Evolutionary conservation across 2,329 filamentous ascomycete genomes (phyloP).

Genomic region (Apiospora phragmitis): DNA sequence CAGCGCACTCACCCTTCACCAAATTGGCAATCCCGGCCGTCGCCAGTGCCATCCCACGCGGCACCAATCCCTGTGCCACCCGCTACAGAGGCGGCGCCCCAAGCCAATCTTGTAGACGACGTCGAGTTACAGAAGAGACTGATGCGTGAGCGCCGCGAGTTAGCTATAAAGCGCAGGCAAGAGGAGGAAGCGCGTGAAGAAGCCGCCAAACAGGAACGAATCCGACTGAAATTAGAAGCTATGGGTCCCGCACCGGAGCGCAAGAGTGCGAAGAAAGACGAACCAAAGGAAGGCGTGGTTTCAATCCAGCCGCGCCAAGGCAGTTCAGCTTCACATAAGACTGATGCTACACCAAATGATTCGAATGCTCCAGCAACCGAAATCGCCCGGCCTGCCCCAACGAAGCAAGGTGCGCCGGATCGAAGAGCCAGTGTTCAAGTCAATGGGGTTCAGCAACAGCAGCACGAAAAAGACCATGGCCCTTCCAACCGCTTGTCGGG

Average conservation of each 20-base stretch:
- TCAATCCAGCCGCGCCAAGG: slow-evolving; percentile 18
- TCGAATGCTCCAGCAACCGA: not conserved
- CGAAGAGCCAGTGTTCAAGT: slow-evolving; percentile 19
- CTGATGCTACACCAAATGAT: not conserved
- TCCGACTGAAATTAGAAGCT: slow-evolving; percentile 70
- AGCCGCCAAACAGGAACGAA: slow-evolving; percentile 68
- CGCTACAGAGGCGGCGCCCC: slow-evolving; percentile 28
- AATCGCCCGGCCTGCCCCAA: not conserved
- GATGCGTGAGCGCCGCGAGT: slow-evolving; percentile 71
- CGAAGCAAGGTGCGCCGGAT: not conserved
- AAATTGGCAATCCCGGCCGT: slow-evolving; percentile 44
- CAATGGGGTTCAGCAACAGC: slow-evolving; percentile 37
- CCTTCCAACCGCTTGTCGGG: not conserved
- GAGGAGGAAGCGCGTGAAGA: slow-evolving; percentile 73
- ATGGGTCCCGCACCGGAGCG: slow-evolving; percentile 66
- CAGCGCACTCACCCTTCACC: slow-evolving; percentile 22
- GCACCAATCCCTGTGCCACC: slow-evolving; percentile 39
- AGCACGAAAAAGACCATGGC: slow-evolving; percentile 14
- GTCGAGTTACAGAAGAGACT: slow-evolving; percentile 67
- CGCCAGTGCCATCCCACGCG: slow-evolving; percentile 44
- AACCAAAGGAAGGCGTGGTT: slow-evolving; percentile 35
- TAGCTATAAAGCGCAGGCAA: slow-evolving; percentile 66
- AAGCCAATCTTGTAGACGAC: slow-evolving; percentile 51
- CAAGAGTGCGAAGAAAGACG: slow-evolving; percentile 58
- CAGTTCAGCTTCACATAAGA: not conserved